phyloP scores from a whole-genome alignment of 1,284 basidiomycete species.

The Rhodotorula sp. region DNA sequence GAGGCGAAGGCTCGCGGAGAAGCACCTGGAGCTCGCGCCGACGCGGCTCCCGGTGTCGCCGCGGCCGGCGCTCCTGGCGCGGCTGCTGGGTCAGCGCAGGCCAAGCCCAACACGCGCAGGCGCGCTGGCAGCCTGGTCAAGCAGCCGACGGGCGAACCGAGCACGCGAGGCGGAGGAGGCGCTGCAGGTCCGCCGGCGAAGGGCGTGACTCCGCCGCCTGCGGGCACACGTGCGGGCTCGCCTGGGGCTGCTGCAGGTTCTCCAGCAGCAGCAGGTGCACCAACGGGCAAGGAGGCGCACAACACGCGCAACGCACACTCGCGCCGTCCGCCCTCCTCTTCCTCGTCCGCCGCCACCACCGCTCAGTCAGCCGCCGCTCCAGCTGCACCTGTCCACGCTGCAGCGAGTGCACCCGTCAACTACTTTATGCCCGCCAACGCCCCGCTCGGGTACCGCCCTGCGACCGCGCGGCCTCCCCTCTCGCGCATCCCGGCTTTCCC shows the following conservation, averaged over 20 bases:
- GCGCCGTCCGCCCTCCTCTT: neutral
- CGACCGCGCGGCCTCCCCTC: conserved; percentile 13
- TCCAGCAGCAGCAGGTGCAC: neutral
- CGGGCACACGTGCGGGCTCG: no score
- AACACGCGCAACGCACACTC: conserved; percentile 6
- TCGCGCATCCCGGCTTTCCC: conserved; percentile 36
- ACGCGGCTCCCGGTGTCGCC: no score
- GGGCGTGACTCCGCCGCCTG: neutral
- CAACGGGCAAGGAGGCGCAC: conserved; percentile 1
- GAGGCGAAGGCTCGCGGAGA: no score
- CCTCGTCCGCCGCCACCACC: neutral
- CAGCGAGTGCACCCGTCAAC: neutral
- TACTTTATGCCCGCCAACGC: conserved; percentile 3
- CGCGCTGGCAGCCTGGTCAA: conserved; percentile 15
- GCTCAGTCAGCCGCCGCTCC: neutral
- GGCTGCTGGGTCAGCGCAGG: neutral
- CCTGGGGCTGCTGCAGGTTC: neutral
- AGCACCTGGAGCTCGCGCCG: neutral
- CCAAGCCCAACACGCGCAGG: conserved; percentile 5
- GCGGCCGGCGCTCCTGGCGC: neutral
- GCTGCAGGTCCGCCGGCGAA: neutral
- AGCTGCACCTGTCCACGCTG: neutral
- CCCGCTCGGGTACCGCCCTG: conserved; percentile 12
- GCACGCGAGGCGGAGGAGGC: neutral
- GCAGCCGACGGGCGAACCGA: neutral